These are phyloP conservation scores for Hypoxylon subgilvum DNA, from an alignment of 495 filamentous ascomycete genomes.

Conservation along the genomic window DNA sequence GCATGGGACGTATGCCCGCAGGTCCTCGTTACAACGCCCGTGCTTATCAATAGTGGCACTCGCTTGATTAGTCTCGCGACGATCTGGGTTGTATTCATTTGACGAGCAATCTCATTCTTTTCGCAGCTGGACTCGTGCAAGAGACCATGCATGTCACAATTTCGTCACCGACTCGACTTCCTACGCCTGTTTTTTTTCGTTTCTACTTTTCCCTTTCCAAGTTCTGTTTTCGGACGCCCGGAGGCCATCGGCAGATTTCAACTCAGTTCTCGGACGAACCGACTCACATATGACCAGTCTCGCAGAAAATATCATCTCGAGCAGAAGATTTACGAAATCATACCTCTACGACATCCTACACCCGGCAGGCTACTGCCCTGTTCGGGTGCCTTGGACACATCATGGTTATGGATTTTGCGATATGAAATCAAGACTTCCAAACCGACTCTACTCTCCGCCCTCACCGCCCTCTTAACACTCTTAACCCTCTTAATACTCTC, in stretches of 20 bases:
- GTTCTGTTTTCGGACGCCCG: conserved; percentile 40
- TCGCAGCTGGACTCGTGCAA: conserved; percentile 20
- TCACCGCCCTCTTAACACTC: too few relatives aligned
- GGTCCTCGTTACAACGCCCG: conserved; percentile 56
- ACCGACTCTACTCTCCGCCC: too few relatives aligned
- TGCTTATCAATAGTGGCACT: conserved; percentile 55
- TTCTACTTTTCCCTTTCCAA: conserved; percentile 43
- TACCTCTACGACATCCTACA: conserved; percentile 61
- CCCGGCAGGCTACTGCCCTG: conserved; percentile 58
- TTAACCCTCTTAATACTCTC: conserved; percentile 24
- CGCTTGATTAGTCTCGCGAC: conserved; percentile 13
- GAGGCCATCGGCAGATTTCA: conserved; percentile 38
- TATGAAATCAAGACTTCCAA: conserved; percentile 44
- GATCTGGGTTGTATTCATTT: conserved; percentile 17
- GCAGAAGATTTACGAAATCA: conserved; percentile 60
- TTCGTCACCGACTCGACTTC: conserved; percentile 1
- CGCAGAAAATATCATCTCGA: conserved; percentile 58
- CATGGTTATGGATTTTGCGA: conserved; percentile 65
- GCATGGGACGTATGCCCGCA: conserved; percentile 64
- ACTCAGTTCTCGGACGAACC: conserved; percentile 38
- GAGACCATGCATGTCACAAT: conserved; percentile 23
- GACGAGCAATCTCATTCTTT: conserved; percentile 20
- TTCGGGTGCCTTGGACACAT: conserved; percentile 64
- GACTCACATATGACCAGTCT: conserved; percentile 44
- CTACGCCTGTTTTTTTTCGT: conserved; percentile 35